These are phyloP conservation scores for Septoria petroselini DNA, from an alignment of 2,329 filamentous ascomycete genomes.

Conservation along the genomic window DNA sequence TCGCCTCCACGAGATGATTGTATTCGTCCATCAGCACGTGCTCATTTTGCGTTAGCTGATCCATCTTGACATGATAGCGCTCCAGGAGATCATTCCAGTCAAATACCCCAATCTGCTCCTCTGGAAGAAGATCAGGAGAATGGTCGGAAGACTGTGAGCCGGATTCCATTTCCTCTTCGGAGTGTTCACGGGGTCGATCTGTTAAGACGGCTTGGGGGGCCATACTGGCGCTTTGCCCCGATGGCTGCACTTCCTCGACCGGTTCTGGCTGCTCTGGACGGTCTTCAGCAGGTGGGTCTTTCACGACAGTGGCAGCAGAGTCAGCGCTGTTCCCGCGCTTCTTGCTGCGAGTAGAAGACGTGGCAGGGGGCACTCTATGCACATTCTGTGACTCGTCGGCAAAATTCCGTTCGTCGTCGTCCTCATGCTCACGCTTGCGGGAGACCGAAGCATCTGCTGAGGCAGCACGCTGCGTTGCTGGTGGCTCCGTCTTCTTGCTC, in stretches of 20 bases:
- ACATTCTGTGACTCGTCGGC: conserved; percentile 4
- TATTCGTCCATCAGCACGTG: conserved; percentile 42
- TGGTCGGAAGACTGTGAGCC: conserved; percentile 15
- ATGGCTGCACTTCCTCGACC: conserved; percentile 4
- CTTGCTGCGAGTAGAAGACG: conserved; percentile 2
- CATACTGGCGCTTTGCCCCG: conserved; percentile 5
- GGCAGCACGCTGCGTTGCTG: conserved; percentile 1
- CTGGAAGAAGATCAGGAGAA: conserved; percentile 28
- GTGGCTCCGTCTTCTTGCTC: conserved; percentile 8
- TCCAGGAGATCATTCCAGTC: conserved; percentile 76
- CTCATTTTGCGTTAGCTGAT: conserved; percentile 62
- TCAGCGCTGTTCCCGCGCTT: conserved; percentile 6
- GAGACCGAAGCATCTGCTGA: not conserved
- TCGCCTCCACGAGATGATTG: conserved; percentile 58
- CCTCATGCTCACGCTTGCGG: conserved; percentile 21
- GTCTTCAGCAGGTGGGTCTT: conserved; percentile 10
- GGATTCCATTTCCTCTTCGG: not conserved
- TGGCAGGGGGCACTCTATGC: not conserved
- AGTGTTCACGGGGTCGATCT: not conserved
- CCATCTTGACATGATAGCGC: conserved; percentile 65
- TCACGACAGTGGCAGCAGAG: conserved; percentile 4
- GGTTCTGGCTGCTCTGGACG: not conserved
- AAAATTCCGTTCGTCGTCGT: conserved; percentile 4
- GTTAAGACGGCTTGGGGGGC: not conserved
- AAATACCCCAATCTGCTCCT: conserved; percentile 53